phyloP scores from a whole-genome alignment of 768 basidiomycete genomes.

The Termitomyces eurrhizus region DNA sequence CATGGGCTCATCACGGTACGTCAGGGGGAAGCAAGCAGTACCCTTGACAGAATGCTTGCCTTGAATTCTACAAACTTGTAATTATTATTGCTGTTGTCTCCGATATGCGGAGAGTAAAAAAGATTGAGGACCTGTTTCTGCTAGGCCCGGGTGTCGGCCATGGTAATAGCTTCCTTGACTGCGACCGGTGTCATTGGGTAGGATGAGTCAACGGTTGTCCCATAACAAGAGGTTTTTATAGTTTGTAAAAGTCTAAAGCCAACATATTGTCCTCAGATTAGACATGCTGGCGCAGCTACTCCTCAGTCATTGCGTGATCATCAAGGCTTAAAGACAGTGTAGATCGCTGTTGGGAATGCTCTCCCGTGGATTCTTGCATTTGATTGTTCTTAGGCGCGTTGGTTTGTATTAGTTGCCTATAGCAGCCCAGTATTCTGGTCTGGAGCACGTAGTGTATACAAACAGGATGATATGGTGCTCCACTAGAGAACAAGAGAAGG shows the following conservation, averaged over 20 bases:
- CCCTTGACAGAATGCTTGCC: background rate
- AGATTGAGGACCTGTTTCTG: slow-evolving; percentile 43
- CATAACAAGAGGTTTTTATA: slow-evolving; percentile 4
- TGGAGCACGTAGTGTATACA: background rate
- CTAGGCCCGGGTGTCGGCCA: slow-evolving; percentile 1
- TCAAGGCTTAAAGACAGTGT: background rate
- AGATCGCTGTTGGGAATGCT: background rate
- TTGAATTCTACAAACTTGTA: slow-evolving; percentile 54
- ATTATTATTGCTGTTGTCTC: slow-evolving; percentile 42
- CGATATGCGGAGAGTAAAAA: slow-evolving; percentile 62
- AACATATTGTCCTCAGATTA: background rate
- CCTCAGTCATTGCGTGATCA: slow-evolving; percentile 2
- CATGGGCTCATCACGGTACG: slow-evolving; percentile 41
- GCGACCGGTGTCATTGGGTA: slow-evolving; percentile 19
- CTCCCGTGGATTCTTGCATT: background rate
- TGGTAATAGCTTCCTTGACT: slow-evolving; percentile 9
- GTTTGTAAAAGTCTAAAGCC: background rate
- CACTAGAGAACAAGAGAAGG: too few species aligned
- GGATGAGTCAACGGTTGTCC: background rate
- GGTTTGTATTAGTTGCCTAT: too few species aligned
- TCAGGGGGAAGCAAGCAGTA: background rate
- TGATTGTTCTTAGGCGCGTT: too few species aligned
- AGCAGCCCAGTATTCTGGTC: background rate
- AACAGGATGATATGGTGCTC: background rate
- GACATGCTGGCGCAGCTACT: background rate